Conservation (phyloP, 495 filamentous ascomycete genomes). For the Annulohypoxylon stygium region DNA sequence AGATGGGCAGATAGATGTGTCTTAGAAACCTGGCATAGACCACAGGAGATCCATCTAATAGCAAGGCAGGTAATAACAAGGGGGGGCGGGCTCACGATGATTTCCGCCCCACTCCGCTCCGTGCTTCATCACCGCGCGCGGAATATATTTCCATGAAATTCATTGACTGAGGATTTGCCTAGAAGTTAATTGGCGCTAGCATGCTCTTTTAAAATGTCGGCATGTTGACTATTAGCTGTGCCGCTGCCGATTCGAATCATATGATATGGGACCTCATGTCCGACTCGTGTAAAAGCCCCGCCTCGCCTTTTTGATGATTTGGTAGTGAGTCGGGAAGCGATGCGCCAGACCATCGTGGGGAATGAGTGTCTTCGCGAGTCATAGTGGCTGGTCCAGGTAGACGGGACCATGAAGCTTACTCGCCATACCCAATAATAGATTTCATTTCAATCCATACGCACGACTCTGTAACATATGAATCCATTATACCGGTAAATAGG, state of each 20-base stretch:
- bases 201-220: conserved; percentile 7
- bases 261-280: conserved; percentile 13
- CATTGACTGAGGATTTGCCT: neutral
- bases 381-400: neutral
- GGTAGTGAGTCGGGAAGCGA: conserved; percentile 13
- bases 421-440: neutral
- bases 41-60: conserved; percentile 8
- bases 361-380: conserved; percentile 29
- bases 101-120: conserved; percentile 46
- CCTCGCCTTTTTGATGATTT: conserved; percentile 1
- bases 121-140: conserved; percentile 35
- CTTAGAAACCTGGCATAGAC: conserved; percentile 17
- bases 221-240: conserved; percentile 10
- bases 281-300: conserved; percentile 7
- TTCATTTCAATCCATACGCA: conserved; percentile 10
- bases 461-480: neutral
- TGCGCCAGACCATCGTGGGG: conserved; percentile 7
- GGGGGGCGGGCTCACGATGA: conserved; percentile 34
- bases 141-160: conserved; percentile 15
- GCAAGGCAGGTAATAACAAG: conserved; percentile 15
- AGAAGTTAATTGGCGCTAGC: conserved; percentile 4
- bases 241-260: conserved; percentile 14
- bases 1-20: conserved; percentile 13
- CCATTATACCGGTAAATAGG: neutral
- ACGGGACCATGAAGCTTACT: neutral